Conservation (phyloP, 805 yeast species). For the Pichia deserticola region DNA sequence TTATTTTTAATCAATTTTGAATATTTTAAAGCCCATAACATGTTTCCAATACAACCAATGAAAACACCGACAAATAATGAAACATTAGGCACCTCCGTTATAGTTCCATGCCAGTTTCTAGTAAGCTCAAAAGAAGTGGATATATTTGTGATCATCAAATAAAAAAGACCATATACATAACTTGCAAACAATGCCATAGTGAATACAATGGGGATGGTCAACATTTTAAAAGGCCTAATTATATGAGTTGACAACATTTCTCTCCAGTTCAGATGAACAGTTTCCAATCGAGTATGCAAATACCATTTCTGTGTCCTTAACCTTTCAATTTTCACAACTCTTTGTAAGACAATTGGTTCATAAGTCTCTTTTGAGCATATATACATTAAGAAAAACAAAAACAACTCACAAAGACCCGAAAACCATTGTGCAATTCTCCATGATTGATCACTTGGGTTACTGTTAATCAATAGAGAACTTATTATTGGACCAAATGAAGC, state of each 20-base stretch:
- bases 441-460: conserved; percentile 30
- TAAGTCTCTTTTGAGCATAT: conserved; percentile 33
- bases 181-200: conserved; percentile 39
- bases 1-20: conserved; percentile 15
- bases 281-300: conserved; percentile 26
- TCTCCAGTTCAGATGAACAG: conserved; percentile 9
- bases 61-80: conserved; percentile 33
- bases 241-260: conserved; percentile 26
- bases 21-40: conserved; percentile 21
- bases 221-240: conserved; percentile 33
- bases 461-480: conserved; percentile 38
- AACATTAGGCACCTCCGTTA: conserved; percentile 29
- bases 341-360: conserved; percentile 30
- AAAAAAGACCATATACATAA: conserved; percentile 42
- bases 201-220: conserved; percentile 35
- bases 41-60: conserved; percentile 28
- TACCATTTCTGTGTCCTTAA: conserved; percentile 26
- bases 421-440: conserved; percentile 59
- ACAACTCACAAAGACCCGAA: conserved; percentile 33
- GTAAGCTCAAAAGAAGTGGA: conserved; percentile 30
- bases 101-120: conserved; percentile 28
- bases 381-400: conserved; percentile 29
- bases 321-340: conserved; percentile 22
- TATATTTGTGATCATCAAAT: conserved; percentile 37
- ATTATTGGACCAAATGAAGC: conserved; percentile 65